These are phyloP conservation scores for Solanum pinnatisectum DNA, from an alignment of 257 asterid genomes.

Conservation along the genomic window DNA sequence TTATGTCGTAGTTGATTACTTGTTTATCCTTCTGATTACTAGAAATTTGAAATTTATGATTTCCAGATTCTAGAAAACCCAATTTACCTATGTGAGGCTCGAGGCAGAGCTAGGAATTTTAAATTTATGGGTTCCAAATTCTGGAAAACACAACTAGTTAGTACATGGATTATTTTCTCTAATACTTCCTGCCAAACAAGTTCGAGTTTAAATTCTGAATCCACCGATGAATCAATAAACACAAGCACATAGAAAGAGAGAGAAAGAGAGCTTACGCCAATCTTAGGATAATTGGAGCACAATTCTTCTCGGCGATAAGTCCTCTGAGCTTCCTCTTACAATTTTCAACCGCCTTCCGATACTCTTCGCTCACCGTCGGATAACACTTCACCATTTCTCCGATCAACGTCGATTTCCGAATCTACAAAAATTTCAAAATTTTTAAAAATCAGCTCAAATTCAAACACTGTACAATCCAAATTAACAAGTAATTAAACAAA, in stretches of 20 bases:
- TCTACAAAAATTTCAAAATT: neutral
- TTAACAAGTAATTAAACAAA: too few relatives aligned
- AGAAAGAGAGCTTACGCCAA: conserved; percentile 35
- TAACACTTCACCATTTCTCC: conserved; percentile 58
- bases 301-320: conserved; percentile 75
- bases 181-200: too few relatives aligned
- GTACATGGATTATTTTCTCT: too few relatives aligned
- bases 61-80: too few relatives aligned
- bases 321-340: conserved; percentile 82
- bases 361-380: conserved; percentile 71
- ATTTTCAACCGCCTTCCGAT: conserved; percentile 61
- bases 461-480: neutral
- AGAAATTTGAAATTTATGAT: too few relatives aligned
- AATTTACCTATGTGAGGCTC: too few relatives aligned
- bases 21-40: too few relatives aligned
- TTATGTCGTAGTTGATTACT: too few relatives aligned
- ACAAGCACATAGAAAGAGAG: neutral
- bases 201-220: too few relatives aligned
- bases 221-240: neutral
- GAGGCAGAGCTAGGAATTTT: too few relatives aligned
- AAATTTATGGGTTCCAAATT: too few relatives aligned
- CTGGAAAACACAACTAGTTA: too few relatives aligned
- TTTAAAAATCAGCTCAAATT: neutral
- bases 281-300: conserved; percentile 86
- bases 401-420: neutral